These are phyloP conservation scores for Russula emetica DNA, from an alignment of 768 basidiomycete species.

Conservation along the genomic window DNA sequence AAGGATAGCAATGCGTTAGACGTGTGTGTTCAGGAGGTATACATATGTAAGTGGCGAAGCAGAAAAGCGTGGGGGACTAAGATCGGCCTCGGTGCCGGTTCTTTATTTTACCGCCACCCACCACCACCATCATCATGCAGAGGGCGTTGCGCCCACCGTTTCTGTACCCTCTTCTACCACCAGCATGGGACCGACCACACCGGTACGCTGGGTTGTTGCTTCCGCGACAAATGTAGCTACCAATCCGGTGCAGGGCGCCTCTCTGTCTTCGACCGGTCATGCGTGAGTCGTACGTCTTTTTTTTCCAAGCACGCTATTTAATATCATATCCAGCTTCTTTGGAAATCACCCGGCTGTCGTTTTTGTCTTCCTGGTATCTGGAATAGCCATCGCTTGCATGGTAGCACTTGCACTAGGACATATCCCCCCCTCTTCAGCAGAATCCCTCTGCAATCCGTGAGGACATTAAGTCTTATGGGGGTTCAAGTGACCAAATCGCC, in stretches of 20 bases:
- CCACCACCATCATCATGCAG: slow-evolving; percentile 44
- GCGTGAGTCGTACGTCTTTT: slow-evolving; percentile 18
- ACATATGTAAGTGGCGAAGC: neutral
- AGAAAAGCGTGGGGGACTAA: neutral
- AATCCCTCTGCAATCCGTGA: slow-evolving; percentile 36
- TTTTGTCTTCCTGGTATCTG: slow-evolving; percentile 69
- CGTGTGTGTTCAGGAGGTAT: neutral
- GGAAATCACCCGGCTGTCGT: slow-evolving; percentile 63
- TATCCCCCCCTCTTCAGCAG: slow-evolving; percentile 30
- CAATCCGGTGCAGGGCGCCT: slow-evolving; percentile 38
- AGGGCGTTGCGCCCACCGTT: slow-evolving; percentile 50
- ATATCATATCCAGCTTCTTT: slow-evolving; percentile 48
- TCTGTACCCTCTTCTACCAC: slow-evolving; percentile 47
- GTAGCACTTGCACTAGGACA: slow-evolving; percentile 40
- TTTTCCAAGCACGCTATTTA: neutral
- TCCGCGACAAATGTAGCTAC: slow-evolving; percentile 53
- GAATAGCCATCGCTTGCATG: slow-evolving; percentile 48
- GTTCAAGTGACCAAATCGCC: neutral
- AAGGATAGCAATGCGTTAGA: neutral
- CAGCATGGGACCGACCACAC: slow-evolving; percentile 43
- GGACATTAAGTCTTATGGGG: neutral
- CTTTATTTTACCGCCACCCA: neutral
- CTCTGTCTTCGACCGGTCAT: neutral
- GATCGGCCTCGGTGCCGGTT: neutral
- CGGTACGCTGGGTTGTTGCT: slow-evolving; percentile 42